Percentiles rank a stretch among this genome's conserved stretches.
phyloP scores from a whole-genome alignment of 352 stramenopile species.

The Pythium scleroteichum region DNA sequence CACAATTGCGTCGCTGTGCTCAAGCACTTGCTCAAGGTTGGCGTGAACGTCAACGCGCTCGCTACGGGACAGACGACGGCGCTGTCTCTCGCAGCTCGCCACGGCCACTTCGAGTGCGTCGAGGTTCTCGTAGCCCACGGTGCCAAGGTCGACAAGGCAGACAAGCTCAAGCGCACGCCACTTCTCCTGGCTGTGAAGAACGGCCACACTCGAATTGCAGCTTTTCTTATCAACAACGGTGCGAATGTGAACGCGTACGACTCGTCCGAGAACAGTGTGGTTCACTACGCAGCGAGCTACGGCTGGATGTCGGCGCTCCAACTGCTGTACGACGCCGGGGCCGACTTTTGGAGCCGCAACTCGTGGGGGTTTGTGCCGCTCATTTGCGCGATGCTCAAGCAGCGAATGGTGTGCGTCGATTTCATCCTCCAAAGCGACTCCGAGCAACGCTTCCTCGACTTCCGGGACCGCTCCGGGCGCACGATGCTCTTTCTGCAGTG shows the following conservation, averaged over 20 bases:
- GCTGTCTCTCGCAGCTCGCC: slow-evolving; percentile 53
- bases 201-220: slow-evolving; percentile 53
- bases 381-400: slow-evolving; percentile 66
- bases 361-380: slow-evolving; percentile 73
- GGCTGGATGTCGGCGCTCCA: slow-evolving; percentile 64
- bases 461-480: slow-evolving; percentile 62
- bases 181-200: slow-evolving; percentile 78
- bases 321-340: slow-evolving; percentile 47
- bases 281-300: slow-evolving; percentile 75
- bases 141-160: slow-evolving; percentile 52
- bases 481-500: slow-evolving; percentile 81
- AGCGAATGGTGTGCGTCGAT: slow-evolving; percentile 47
- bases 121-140: slow-evolving; percentile 44
- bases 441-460: slow-evolving; percentile 59
- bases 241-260: slow-evolving; percentile 81
- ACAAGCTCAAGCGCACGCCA: slow-evolving; percentile 77
- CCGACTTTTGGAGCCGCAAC: slow-evolving; percentile 65
- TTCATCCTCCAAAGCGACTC: slow-evolving; percentile 62
- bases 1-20: slow-evolving; percentile 47
- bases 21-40: slow-evolving; percentile 42
- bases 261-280: slow-evolving; percentile 69
- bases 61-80: slow-evolving; percentile 48
- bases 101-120: slow-evolving; percentile 54
- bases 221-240: slow-evolving; percentile 57
- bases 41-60: slow-evolving; percentile 49